Conservation (phyloP, 257 asterid genomes). For the Plantago major region DNA sequence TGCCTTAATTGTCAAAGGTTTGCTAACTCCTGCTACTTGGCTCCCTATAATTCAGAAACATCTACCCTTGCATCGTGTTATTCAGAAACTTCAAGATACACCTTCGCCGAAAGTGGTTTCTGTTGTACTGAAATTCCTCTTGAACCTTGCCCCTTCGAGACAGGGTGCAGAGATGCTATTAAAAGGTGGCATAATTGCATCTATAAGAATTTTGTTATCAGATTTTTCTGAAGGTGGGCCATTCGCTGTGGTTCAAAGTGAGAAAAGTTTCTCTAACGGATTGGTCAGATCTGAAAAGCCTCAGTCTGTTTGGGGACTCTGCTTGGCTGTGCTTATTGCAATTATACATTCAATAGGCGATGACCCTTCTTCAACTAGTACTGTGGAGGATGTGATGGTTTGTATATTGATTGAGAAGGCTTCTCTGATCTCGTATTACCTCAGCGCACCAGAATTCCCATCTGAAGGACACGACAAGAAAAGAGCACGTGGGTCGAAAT, state of each 20-base stretch:
- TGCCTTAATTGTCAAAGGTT: slow-evolving; percentile 59
- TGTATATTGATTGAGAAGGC: slow-evolving; percentile 76
- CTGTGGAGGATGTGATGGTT: slow-evolving; percentile 72
- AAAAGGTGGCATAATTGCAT: slow-evolving; percentile 65
- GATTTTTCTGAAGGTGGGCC: slow-evolving; percentile 46
- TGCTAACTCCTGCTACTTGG: slow-evolving; percentile 68
- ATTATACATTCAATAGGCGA: slow-evolving; percentile 74
- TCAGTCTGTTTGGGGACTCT: slow-evolving; percentile 77
- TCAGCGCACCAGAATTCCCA: slow-evolving; percentile 79
- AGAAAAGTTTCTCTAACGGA: slow-evolving; percentile 31
- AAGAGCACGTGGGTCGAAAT: slow-evolving; percentile 69
- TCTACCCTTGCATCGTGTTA: slow-evolving; percentile 53
- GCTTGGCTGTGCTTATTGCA: slow-evolving; percentile 81
- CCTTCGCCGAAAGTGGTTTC: slow-evolving; percentile 31
- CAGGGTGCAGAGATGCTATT: slow-evolving; percentile 84
- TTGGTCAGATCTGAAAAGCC: slow-evolving; percentile 48
- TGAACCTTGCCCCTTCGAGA: slow-evolving; percentile 71
- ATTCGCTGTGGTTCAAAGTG: slow-evolving; percentile 39
- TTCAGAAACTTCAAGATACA: slow-evolving; percentile 64
- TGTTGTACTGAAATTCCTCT: slow-evolving; percentile 59
- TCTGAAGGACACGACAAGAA: slow-evolving; percentile 62
- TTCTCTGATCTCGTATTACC: slow-evolving; percentile 55
- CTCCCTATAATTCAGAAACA: slow-evolving; percentile 68
- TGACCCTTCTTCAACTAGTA: slow-evolving; percentile 33
- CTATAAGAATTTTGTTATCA: slow-evolving; percentile 47